phyloP scores from a whole-genome alignment of 2,329 filamentous ascomycete genomes.

The Sporothrix phasma region DNA sequence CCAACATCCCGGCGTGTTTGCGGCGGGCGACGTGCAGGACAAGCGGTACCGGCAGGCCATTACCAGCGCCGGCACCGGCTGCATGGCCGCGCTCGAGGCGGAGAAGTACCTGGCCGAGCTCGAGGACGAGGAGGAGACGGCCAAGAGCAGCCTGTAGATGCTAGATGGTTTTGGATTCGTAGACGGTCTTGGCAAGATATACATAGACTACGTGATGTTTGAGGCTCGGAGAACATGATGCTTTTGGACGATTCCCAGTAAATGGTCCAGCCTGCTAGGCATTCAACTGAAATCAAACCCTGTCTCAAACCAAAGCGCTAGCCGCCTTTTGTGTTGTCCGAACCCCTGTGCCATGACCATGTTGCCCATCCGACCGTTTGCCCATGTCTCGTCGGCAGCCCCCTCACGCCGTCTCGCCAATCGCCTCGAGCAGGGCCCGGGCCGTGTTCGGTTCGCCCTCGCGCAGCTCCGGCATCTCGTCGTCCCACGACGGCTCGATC shows the following conservation, averaged over 20 bases:
- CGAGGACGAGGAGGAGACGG: constrained; percentile 44
- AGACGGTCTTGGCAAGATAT: not conserved
- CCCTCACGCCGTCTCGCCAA: constrained; percentile 23
- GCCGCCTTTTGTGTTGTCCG: not conserved
- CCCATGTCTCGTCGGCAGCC: too few species aligned
- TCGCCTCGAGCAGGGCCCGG: constrained; percentile 29
- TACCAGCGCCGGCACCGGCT: constrained; percentile 91
- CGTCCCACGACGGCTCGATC: constrained; percentile 30
- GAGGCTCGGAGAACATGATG: not conserved
- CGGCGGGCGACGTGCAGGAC: constrained; percentile 95
- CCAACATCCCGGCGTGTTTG: constrained; percentile 89
- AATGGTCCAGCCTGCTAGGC: not conserved
- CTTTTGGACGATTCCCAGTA: not conserved
- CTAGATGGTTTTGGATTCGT: not conserved
- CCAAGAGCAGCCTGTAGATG: constrained; percentile 22
- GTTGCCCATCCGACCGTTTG: not conserved
- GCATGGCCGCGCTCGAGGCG: constrained; percentile 88
- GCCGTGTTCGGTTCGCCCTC: constrained; percentile 31
- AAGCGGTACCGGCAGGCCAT: constrained; percentile 97
- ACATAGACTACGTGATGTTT: not conserved
- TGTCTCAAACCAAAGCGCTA: not conserved
- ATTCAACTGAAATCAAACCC: not conserved
- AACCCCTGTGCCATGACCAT: not conserved
- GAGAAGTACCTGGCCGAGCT: constrained; percentile 83
- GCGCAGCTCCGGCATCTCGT: constrained; percentile 10